phyloP scores from a whole-genome alignment of 805 yeast genomes.

The Helenozyma rhizophorensis region DNA sequence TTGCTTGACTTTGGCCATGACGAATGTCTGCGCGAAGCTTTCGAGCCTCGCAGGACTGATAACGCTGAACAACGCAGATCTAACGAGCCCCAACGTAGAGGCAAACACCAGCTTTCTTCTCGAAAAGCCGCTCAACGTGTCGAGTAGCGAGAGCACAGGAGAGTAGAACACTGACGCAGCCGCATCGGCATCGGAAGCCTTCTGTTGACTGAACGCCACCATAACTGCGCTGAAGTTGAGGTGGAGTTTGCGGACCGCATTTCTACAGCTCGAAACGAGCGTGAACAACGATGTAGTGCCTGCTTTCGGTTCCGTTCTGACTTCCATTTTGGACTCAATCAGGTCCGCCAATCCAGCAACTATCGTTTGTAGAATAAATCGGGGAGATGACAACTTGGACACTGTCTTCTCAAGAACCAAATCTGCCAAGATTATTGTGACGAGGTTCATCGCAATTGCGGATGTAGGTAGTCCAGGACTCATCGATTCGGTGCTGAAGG shows the following conservation, averaged over 20 bases:
- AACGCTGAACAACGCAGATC: conserved; percentile 3
- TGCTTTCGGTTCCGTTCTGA: no score
- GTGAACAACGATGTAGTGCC: neutral
- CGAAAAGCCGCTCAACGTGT: conserved; percentile 16
- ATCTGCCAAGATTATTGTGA: conserved; percentile 13
- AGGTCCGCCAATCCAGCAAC: neutral
- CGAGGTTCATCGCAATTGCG: conserved; percentile 8
- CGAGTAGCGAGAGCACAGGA: conserved; percentile 16
- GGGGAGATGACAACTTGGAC: conserved; percentile 8
- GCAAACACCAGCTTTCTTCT: conserved; percentile 16
- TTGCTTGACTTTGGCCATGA: conserved; percentile 1
- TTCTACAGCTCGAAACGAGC: neutral
- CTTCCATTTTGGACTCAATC: neutral
- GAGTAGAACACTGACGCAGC: conserved; percentile 8
- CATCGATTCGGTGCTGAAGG: neutral
- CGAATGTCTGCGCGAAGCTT: conserved; percentile 1
- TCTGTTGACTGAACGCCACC: neutral
- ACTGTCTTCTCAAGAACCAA: conserved; percentile 11
- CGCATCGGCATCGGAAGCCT: neutral
- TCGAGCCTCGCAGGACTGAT: conserved; percentile 7
- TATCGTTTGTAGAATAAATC: conserved; percentile 7
- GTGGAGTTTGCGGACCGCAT: neutral
- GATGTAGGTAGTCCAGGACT: conserved; percentile 8
- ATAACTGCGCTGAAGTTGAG: neutral
- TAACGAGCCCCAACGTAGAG: conserved; percentile 5